Percentiles rank a stretch among this genome's conserved stretches.
These are phyloP conservation scores for Xerocomus nothofagi DNA, from an alignment of 1,284 basidiomycete genomes.

Conservation along the genomic window DNA sequence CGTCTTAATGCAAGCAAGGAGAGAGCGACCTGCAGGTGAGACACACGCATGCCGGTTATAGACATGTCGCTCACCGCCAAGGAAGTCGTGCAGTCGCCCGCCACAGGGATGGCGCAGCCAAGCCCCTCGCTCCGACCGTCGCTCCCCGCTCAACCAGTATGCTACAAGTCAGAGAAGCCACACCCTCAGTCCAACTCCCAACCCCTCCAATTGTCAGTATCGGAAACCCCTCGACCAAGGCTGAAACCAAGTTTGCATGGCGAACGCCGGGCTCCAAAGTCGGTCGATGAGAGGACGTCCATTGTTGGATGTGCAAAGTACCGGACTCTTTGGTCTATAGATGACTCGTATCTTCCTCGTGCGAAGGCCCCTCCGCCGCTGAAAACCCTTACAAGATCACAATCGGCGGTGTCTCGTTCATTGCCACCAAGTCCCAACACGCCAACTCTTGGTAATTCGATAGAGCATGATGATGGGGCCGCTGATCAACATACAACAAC, in stretches of 20 bases:
- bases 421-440: not conserved
- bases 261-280: not conserved
- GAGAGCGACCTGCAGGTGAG: slow-evolving; percentile 15
- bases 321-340: slow-evolving; percentile 9
- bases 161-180: not conserved
- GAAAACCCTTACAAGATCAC: not conserved
- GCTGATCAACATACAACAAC: not conserved
- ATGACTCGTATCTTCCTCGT: slow-evolving; percentile 26
- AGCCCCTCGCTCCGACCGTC: not conserved
- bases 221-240: not conserved
- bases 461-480: not conserved
- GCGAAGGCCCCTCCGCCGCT: slow-evolving; percentile 23
- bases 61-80: slow-evolving; percentile 5
- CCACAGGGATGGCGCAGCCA: not conserved
- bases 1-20: not conserved
- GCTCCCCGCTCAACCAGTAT: not conserved
- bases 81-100: not conserved
- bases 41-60: not conserved
- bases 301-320: not conserved
- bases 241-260: not conserved
- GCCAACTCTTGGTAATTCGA: not conserved
- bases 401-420: not conserved
- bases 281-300: not conserved
- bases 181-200: not conserved
- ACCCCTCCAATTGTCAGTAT: not conserved